phyloP scores from a whole-genome alignment of 768 basidiomycete genomes.

The Tulasnella sp. region DNA sequence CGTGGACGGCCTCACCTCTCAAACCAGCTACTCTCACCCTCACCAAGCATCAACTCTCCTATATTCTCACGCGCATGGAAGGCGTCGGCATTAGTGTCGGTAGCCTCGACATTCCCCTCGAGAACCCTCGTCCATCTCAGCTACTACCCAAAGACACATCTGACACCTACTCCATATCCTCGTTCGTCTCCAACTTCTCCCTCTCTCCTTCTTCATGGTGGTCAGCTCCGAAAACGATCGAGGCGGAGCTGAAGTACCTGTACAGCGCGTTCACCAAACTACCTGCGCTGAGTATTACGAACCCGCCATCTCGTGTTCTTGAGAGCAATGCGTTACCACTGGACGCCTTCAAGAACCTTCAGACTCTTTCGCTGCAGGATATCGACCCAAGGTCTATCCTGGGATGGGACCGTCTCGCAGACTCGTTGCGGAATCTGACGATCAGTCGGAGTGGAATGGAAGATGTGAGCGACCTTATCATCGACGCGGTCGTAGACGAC shows the following conservation, averaged over 20 bases:
- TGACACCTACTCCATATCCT: slow-evolving; percentile 62
- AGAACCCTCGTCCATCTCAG: slow-evolving; percentile 59
- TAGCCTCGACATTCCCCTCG: slow-evolving; percentile 64
- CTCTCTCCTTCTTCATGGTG: slow-evolving; percentile 60
- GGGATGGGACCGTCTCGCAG: slow-evolving; percentile 72
- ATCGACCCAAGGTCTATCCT: slow-evolving; percentile 72
- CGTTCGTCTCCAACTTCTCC: slow-evolving; percentile 66
- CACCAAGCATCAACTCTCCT: slow-evolving; percentile 79
- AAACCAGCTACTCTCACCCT: slow-evolving; percentile 51
- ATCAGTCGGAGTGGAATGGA: slow-evolving; percentile 71
- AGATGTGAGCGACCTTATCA: slow-evolving; percentile 66
- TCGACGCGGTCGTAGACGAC: slow-evolving; percentile 68
- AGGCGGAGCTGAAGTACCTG: slow-evolving; percentile 71
- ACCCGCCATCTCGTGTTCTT: slow-evolving; percentile 39
- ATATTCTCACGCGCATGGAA: slow-evolving; percentile 77
- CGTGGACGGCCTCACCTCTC: slow-evolving; percentile 23
- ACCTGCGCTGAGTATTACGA: slow-evolving; percentile 60
- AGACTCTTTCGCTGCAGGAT: slow-evolving; percentile 60
- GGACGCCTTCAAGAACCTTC: slow-evolving; percentile 74
- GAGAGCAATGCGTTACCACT: slow-evolving; percentile 63
- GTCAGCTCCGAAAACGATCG: slow-evolving; percentile 49
- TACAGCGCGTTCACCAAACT: slow-evolving; percentile 87
- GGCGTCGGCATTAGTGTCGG: slow-evolving; percentile 67
- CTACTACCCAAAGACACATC: slow-evolving; percentile 46
- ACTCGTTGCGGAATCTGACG: slow-evolving; percentile 59